Conservation (phyloP, 1,139 yeast genomes). For the Blastobotrys proliferans region DNA sequence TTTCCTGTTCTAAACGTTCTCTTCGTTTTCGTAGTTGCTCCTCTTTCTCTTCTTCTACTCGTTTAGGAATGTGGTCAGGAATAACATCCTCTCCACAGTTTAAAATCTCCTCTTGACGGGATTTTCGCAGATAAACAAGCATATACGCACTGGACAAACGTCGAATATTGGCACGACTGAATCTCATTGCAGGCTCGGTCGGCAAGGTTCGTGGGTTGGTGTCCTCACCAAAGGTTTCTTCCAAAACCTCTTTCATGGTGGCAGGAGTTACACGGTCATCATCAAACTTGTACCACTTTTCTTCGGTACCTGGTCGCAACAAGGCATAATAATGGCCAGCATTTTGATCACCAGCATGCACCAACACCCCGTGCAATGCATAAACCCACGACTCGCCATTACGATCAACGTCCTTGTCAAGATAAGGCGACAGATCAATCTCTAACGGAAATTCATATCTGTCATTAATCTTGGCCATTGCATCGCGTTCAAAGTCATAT, state of each 20-base stretch:
- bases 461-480: constrained; percentile 87
- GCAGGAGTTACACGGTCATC: constrained; percentile 93
- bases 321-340: constrained; percentile 96
- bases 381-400: constrained; percentile 64
- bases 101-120: constrained; percentile 54
- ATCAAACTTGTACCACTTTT: constrained; percentile 87
- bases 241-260: constrained; percentile 77
- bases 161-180: constrained; percentile 37
- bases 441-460: constrained; percentile 84
- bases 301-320: constrained; percentile 71
- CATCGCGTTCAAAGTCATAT: constrained; percentile 87
- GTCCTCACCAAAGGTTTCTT: constrained; percentile 87
- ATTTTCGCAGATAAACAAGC: constrained; percentile 85
- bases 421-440: constrained; percentile 74
- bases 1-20: constrained; percentile 74
- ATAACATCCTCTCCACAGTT: constrained; percentile 56
- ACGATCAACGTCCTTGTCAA: constrained; percentile 52
- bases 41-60: constrained; percentile 57
- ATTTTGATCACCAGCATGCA: constrained; percentile 92
- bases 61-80: constrained; percentile 66
- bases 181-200: constrained; percentile 11
- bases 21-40: constrained; percentile 54
- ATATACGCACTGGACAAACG: constrained; percentile 93
- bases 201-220: constrained; percentile 16
- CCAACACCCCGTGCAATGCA: constrained; percentile 86